These are phyloP conservation scores for Panellus pusillus DNA, from an alignment of 768 basidiomycete genomes.

Conservation along the genomic window DNA sequence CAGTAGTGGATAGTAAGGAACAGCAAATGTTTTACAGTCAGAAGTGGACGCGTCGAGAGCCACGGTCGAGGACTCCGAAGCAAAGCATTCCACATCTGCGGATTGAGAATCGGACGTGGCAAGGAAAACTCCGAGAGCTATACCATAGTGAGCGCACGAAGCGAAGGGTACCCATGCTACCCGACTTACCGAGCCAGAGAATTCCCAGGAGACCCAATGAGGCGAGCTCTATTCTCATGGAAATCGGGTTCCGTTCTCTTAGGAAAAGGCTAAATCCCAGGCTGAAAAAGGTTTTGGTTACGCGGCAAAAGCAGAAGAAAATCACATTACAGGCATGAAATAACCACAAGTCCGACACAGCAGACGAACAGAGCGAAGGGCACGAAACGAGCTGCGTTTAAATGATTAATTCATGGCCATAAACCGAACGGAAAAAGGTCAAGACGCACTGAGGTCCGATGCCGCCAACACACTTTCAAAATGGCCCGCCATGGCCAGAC, in stretches of 20 bases:
- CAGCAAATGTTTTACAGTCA: constrained; percentile 48
- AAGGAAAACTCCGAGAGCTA: constrained; percentile 74
- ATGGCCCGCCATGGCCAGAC: constrained; percentile 76
- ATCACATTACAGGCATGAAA: constrained; percentile 55
- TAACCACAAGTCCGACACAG: constrained; percentile 65
- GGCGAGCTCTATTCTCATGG: constrained; percentile 73
- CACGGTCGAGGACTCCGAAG: constrained; percentile 48
- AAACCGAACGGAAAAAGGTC: background rate
- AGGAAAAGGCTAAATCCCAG: constrained; percentile 64
- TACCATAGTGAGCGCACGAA: constrained; percentile 18
- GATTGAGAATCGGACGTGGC: constrained; percentile 73
- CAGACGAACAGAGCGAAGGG: constrained; percentile 85
- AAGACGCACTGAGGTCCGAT: constrained; percentile 74
- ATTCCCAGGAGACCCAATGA: constrained; percentile 70
- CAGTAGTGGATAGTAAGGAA: background rate
- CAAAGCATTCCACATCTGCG: constrained; percentile 82
- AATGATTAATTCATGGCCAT: constrained; percentile 3
- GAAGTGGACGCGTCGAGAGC: constrained; percentile 57
- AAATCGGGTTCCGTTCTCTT: constrained; percentile 72
- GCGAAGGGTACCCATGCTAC: background rate
- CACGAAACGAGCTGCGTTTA: constrained; percentile 71
- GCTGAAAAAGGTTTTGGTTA: constrained; percentile 34
- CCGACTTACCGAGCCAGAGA: constrained; percentile 72
- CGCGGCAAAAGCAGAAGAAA: background rate
- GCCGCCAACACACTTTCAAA: constrained; percentile 70